Conservation (phyloP, 495 filamentous ascomycete species). For the Letharia columbiana region DNA sequence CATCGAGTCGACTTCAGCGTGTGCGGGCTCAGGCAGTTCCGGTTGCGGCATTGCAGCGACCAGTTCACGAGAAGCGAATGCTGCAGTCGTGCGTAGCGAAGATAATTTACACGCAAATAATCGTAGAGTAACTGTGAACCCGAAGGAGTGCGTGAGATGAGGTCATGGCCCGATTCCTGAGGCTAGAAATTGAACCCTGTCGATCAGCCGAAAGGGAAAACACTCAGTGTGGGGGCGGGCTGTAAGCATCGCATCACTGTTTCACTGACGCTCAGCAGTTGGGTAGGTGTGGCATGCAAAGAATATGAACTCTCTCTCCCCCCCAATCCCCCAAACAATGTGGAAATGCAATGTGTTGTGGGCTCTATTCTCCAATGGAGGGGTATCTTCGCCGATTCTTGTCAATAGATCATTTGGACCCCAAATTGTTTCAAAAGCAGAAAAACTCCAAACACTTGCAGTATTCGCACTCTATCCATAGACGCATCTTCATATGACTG, state of each 20-base stretch:
- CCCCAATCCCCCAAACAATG: not conserved
- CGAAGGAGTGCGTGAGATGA: not conserved
- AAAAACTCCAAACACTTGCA: not conserved
- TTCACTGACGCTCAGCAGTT: not conserved
- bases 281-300: not conserved
- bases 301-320: not conserved
- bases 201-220: constrained; percentile 9
- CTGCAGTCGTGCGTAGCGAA: not conserved
- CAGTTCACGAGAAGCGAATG: not conserved
- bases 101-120: not conserved
- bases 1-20: constrained; percentile 68
- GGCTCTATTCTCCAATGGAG: not conserved
- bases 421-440: too few relatives aligned
- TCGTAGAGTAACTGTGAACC: not conserved
- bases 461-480: not conserved
- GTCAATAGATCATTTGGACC: not conserved
- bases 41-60: constrained; percentile 20
- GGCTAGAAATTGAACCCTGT: constrained; percentile 8
- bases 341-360: not conserved
- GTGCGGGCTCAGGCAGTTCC: constrained; percentile 47
- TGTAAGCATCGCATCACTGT: too few relatives aligned
- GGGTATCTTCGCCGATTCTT: not conserved
- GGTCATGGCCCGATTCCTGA: not conserved
- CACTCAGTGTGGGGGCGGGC: too few relatives aligned
- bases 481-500: constrained; percentile 17